Base-by-base conservation (phyloP, 495 filamentous ascomycete species). In the Trichoderma asperelloides region DNA sequence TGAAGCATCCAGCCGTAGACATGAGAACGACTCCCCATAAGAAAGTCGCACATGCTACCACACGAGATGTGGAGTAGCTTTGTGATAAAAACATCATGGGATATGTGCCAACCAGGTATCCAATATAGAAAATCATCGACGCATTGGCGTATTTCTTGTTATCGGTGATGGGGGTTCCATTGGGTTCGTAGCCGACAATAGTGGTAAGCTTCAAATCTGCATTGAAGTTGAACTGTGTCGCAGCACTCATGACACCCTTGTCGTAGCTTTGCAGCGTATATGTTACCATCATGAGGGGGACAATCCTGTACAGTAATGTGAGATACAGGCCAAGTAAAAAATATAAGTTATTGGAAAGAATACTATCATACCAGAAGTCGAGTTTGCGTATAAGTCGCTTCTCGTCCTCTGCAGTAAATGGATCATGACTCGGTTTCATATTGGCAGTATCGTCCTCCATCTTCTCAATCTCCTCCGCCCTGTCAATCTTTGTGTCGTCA, bases 271-370 rank as follows among this genome's bases (percentile, higher is more conserved):
- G 70, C 18, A 71, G 74, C 15, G 72, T 77, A 68, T 84, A 84
- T 23, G 84, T 85, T 0, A 79, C 74, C 21, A 79, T 80, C 21
- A 87, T 76, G 9, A 87, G 73, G 11, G 81, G 79, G 43, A 86
- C 70, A 37, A 87, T 75, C 66, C 66, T 69, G 66, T 80, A 73
- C 68, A n/a, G 4, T 55, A 7, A 0, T 0, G 49, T 55, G n/a
- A 55, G 49, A 11, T 7, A 27, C 18, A 16, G 49, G 49, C 8
- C 8, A 11, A n/a, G n/a, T 21, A 55, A 23, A 0, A 25, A 55
- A 2, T 21, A 5, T 7, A 55, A 55, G 21, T 21, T n/a, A 21
- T n/a, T 7, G 25, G 25, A 9, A 21, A 11, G 49, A 5, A 8
- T 2, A 55, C 3, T 2, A 55, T 55, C 49, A 25, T 55, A 55